phyloP scores from a whole-genome alignment of 1,284 basidiomycete genomes.

The Takashimella koratensis region DNA sequence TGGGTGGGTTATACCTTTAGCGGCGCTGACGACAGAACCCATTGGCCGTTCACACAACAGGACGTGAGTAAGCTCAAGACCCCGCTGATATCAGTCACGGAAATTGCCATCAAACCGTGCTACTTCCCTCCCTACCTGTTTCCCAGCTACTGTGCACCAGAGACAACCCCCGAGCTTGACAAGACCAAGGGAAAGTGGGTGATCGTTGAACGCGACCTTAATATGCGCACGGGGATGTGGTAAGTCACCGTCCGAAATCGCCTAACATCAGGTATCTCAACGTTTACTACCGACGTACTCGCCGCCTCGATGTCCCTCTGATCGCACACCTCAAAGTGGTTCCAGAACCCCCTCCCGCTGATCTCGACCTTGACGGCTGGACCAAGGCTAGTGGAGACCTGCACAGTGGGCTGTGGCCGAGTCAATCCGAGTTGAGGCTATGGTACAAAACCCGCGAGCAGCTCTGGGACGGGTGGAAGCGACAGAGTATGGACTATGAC shows the following conservation, averaged over 20 bases:
- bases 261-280: slow-evolving; percentile 52
- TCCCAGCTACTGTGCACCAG: slow-evolving; percentile 62
- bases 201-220: slow-evolving; percentile 70
- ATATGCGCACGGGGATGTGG: slow-evolving; percentile 62
- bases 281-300: slow-evolving; percentile 77
- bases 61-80: slow-evolving; percentile 50
- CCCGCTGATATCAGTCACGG: slow-evolving; percentile 55
- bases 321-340: slow-evolving; percentile 39
- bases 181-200: slow-evolving; percentile 84
- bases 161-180: slow-evolving; percentile 66
- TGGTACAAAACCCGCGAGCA: slow-evolving; percentile 62
- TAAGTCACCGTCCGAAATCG: slow-evolving; percentile 24
- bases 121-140: slow-evolving; percentile 59
- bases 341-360: slow-evolving; percentile 27
- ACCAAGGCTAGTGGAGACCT: slow-evolving; percentile 37
- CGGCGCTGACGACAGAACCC: slow-evolving; percentile 51
- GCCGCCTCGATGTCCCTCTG: slow-evolving; percentile 53
- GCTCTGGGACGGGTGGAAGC: slow-evolving; percentile 7
- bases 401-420: slow-evolving; percentile 45
- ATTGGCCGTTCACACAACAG: slow-evolving; percentile 73
- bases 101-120: slow-evolving; percentile 70
- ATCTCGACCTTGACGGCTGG: slow-evolving; percentile 35
- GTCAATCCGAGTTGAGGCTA: slow-evolving; percentile 57
- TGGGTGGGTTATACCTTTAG: slow-evolving; percentile 55
- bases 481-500: neutral